A percentile compares a stretch with the other conserved stretches of the same genome.
These are phyloP conservation scores for Aspergillus sclerotialis DNA, from an alignment of 2,329 filamentous ascomycete genomes.

Conservation along the genomic window DNA sequence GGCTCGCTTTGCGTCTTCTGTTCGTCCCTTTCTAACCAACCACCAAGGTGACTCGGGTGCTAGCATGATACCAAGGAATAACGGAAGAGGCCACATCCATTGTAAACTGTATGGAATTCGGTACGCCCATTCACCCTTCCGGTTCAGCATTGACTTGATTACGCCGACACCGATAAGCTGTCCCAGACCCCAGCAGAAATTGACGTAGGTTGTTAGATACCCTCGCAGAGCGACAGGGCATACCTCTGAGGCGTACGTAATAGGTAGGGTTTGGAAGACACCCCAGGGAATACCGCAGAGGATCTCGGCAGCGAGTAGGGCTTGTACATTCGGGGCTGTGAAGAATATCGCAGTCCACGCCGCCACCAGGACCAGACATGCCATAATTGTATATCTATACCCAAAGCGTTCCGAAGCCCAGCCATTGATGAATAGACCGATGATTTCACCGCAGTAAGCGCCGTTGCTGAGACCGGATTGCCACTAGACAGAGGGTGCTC, in stretches of 20 bases:
- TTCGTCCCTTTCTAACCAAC: constrained; percentile 41
- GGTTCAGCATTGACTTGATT: constrained; percentile 41
- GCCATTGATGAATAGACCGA: constrained; percentile 47
- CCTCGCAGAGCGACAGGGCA: constrained; percentile 39
- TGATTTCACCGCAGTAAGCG: constrained; percentile 40
- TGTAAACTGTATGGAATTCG: constrained; percentile 47
- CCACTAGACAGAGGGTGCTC: constrained; percentile 25
- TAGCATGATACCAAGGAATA: constrained; percentile 41
- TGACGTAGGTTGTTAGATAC: constrained; percentile 42
- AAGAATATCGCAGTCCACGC: constrained; percentile 47
- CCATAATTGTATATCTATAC: constrained; percentile 46
- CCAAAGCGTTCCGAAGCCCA: constrained; percentile 46
- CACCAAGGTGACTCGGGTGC: constrained; percentile 48
- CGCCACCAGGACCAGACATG: constrained; percentile 39
- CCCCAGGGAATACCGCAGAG: constrained; percentile 47
- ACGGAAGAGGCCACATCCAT: constrained; percentile 48
- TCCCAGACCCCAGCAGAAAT: constrained; percentile 42
- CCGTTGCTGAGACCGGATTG: constrained; percentile 41
- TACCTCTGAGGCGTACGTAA: constrained; percentile 43
- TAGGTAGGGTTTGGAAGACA: constrained; percentile 44
- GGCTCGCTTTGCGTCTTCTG: constrained; percentile 41
- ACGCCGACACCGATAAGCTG: constrained; percentile 47
- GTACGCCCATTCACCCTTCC: constrained; percentile 45
- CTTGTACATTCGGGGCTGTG: constrained; percentile 42
- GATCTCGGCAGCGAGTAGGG: constrained; percentile 45